These are phyloP conservation scores for Pythium utonaiense DNA, from an alignment of 352 stramenopile species.

Conservation along the genomic window DNA sequence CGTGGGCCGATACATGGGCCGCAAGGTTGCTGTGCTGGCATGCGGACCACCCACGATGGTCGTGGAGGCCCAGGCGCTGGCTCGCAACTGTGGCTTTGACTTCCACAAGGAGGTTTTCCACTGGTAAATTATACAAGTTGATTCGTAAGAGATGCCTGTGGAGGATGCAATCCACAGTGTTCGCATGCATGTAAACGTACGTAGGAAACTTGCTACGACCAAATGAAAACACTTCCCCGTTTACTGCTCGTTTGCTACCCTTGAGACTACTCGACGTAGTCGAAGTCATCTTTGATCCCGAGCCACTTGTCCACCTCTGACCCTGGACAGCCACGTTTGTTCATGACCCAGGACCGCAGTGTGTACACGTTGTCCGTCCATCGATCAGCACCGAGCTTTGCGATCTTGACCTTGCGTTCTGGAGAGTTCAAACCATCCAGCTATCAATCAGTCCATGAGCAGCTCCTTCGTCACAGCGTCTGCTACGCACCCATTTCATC, in stretches of 20 bases:
- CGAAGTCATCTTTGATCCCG: constrained; percentile 82
- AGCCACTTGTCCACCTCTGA: constrained; percentile 86
- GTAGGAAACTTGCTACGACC: too few species aligned
- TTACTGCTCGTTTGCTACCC: neutral
- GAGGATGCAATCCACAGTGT: constrained; percentile 13
- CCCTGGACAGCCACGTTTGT: constrained; percentile 66
- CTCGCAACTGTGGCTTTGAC: constrained; percentile 62
- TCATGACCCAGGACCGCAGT: constrained; percentile 74
- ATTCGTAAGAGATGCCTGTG: neutral
- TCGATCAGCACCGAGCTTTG: constrained; percentile 67
- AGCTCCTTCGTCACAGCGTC: too few species aligned
- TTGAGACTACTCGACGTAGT: constrained; percentile 67
- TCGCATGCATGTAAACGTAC: neutral
- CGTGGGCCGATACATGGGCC: constrained; percentile 52
- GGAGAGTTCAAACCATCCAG: neutral
- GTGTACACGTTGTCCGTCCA: constrained; percentile 87
- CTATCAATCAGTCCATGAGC: neutral
- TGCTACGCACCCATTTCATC: constrained; percentile 52
- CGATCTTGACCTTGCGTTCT: constrained; percentile 55
- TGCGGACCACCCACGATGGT: constrained; percentile 74
- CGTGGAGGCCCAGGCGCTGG: constrained; percentile 57
- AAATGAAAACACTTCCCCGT: too few species aligned
- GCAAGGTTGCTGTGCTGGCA: constrained; percentile 63
- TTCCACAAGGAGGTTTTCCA: constrained; percentile 86
- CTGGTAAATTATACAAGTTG: constrained; percentile 43